Percentiles rank a stretch among this genome's conserved stretches.
Evolutionary conservation across 345 rosid species (phyloP).

Genomic region (Eucalyptus pauciflora): DNA sequence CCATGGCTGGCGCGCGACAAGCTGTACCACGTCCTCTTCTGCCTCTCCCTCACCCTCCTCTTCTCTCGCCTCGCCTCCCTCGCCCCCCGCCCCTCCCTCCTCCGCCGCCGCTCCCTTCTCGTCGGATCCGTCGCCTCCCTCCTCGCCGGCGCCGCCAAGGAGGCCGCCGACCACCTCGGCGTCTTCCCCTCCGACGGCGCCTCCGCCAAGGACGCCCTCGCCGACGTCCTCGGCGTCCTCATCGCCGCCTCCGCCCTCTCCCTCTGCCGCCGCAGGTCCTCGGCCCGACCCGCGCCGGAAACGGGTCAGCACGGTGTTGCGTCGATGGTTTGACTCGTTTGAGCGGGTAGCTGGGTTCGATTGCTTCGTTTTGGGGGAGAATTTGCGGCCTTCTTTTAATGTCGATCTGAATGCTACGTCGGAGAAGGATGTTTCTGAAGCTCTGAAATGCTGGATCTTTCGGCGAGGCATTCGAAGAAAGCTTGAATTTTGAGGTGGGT

Average conservation of each 20-base stretch:
- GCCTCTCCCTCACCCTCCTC: slow-evolving; percentile 49
- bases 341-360: not conserved
- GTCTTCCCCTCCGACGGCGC: slow-evolving; percentile 83
- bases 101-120: slow-evolving; percentile 44
- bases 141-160: slow-evolving; percentile 83
- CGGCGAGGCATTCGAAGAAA: not conserved
- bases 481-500: not conserved
- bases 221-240: slow-evolving; percentile 59
- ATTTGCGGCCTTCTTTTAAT: not conserved
- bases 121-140: slow-evolving; percentile 71
- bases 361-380: not conserved
- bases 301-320: slow-evolving; percentile 23
- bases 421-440: not conserved
- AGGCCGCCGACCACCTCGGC: slow-evolving; percentile 79
- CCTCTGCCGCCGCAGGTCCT: not conserved
- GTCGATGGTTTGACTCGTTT: slow-evolving; percentile 6
- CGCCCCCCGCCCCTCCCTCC: slow-evolving; percentile 32
- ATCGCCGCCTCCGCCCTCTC: slow-evolving; percentile 39
- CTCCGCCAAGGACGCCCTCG: slow-evolving; percentile 67
- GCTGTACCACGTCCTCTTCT: slow-evolving; percentile 75
- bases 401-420: not conserved
- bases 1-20: slow-evolving; percentile 89
- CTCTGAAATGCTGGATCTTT: not conserved
- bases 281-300: slow-evolving; percentile 1
- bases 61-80: slow-evolving; percentile 49